These are phyloP conservation scores for Amanita phalloides DNA, from an alignment of 768 basidiomycete genomes.

Conservation along the genomic window DNA sequence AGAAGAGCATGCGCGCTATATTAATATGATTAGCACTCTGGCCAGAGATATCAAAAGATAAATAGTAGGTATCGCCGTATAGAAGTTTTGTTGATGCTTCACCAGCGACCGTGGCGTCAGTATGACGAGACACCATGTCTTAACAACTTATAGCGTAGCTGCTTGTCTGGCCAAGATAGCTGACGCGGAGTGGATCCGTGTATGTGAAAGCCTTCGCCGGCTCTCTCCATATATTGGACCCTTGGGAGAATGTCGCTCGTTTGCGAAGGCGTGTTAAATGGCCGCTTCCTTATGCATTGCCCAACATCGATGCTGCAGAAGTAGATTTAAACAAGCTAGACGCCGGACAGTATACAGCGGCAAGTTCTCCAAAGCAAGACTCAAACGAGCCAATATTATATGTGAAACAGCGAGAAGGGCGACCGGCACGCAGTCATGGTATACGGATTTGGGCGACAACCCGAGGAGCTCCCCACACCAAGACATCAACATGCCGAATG, in stretches of 20 bases:
- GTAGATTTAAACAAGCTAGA: not conserved
- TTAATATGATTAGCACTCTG: constrained; percentile 55
- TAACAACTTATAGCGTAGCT: constrained; percentile 50
- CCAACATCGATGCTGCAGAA: constrained; percentile 15
- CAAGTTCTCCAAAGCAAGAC: not conserved
- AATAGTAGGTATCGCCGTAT: constrained; percentile 44
- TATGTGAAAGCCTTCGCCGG: constrained; percentile 62
- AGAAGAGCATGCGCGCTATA: constrained; percentile 72
- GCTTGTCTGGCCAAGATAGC: constrained; percentile 61
- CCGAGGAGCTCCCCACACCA: not conserved
- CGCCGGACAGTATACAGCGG: not conserved
- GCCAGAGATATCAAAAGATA: constrained; percentile 72
- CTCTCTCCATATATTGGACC: constrained; percentile 56
- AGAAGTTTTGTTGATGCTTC: not conserved
- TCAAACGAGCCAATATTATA: not conserved
- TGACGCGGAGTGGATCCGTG: constrained; percentile 66
- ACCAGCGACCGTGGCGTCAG: constrained; percentile 56
- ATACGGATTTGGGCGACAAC: not conserved
- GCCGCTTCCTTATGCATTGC: constrained; percentile 33
- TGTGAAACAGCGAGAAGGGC: not conserved
- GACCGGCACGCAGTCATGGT: not conserved
- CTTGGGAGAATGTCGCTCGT: constrained; percentile 65
- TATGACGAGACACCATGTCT: constrained; percentile 50
- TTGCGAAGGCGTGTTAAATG: constrained; percentile 69
- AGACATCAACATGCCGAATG: not conserved